A percentile compares a stretch with the other conserved stretches of the same genome.
phyloP scores from a whole-genome alignment of 2,329 filamentous ascomycete genomes.

The Cadophora gregata region DNA sequence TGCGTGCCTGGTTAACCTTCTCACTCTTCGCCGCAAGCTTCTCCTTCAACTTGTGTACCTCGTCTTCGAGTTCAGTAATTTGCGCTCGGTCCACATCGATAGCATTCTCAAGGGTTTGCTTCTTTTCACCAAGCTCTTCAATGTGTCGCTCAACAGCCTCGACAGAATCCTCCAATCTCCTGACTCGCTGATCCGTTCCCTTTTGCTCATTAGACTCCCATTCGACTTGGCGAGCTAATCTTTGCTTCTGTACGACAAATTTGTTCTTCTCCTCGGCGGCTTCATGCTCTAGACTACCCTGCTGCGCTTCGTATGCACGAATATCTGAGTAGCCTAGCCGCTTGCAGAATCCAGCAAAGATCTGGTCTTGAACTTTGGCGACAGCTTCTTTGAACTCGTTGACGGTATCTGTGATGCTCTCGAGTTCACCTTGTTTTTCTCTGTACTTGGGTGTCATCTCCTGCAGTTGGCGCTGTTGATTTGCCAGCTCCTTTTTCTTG shows the following conservation, averaged over 20 bases:
- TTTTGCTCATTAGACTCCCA: conserved; percentile 60
- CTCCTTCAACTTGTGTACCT: conserved; percentile 71
- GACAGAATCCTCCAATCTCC: conserved; percentile 69
- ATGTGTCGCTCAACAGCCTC: conserved; percentile 73
- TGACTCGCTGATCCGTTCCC: conserved; percentile 71
- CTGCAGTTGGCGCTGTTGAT: conserved; percentile 73
- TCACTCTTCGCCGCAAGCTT: conserved; percentile 73
- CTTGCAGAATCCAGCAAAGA: conserved; percentile 86
- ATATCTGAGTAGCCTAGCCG: conserved; percentile 88
- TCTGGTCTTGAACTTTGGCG: conserved; percentile 81
- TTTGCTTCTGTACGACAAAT: conserved; percentile 83
- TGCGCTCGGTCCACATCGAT: conserved; percentile 77
- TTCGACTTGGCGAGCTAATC: conserved; percentile 66
- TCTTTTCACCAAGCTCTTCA: conserved; percentile 72
- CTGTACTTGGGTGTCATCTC: conserved; percentile 80
- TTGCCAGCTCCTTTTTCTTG: conserved; percentile 81
- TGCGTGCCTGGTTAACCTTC: conserved; percentile 77
- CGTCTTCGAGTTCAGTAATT: conserved; percentile 75
- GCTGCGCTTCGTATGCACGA: conserved; percentile 90
- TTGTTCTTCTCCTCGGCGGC: conserved; percentile 84
- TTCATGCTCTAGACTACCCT: conserved; percentile 91
- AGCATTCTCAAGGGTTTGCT: conserved; percentile 74
- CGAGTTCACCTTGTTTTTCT: conserved; percentile 72
- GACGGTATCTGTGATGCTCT: conserved; percentile 63
- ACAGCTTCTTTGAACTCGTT: conserved; percentile 67